Conservation (phyloP, 192 early-diverging fungal species). For the Podila verticillata region DNA sequence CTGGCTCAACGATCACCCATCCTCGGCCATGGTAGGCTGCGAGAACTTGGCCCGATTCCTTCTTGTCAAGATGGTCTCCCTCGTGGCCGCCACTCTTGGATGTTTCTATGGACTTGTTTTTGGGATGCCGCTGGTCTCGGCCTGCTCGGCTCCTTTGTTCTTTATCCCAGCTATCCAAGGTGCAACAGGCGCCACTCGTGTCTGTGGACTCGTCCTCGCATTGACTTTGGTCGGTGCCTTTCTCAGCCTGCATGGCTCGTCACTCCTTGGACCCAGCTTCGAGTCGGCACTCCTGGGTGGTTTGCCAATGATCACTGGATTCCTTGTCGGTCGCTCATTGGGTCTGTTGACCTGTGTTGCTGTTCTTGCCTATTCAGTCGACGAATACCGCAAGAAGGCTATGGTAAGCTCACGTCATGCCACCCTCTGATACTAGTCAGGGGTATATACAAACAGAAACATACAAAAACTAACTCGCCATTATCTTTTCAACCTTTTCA, state of each 20-base stretch:
- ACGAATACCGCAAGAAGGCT: conserved; percentile 27
- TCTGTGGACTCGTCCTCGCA: conserved; percentile 28
- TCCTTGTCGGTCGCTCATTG: conserved; percentile 40
- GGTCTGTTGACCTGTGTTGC: conserved; percentile 23
- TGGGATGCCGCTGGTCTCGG: conserved; percentile 21
- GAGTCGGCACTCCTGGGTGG: conserved; percentile 30
- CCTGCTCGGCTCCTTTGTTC: conserved; percentile 28
- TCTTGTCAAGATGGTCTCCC: conserved; percentile 1
- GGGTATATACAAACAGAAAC: too few relatives aligned
- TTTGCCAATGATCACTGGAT: conserved; percentile 26
- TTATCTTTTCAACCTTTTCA: background rate
- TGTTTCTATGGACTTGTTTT: conserved; percentile 45
- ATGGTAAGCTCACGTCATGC: conserved; percentile 10
- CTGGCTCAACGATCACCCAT: conserved; percentile 10
- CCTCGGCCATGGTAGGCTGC: background rate
- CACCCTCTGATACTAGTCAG: background rate
- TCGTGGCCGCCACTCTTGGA: conserved; percentile 32
- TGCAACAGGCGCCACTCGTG: conserved; percentile 31
- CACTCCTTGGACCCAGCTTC: conserved; percentile 36
- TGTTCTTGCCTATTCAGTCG: conserved; percentile 31
- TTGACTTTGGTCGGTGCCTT: conserved; percentile 8
- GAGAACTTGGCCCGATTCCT: conserved; percentile 2
- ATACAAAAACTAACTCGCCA: background rate
- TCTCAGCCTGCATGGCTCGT: conserved; percentile 21
- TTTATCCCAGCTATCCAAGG: conserved; percentile 44